These are phyloP conservation scores for Tribonema minus DNA, from an alignment of 108 stramenopile species.

Conservation along the genomic window DNA sequence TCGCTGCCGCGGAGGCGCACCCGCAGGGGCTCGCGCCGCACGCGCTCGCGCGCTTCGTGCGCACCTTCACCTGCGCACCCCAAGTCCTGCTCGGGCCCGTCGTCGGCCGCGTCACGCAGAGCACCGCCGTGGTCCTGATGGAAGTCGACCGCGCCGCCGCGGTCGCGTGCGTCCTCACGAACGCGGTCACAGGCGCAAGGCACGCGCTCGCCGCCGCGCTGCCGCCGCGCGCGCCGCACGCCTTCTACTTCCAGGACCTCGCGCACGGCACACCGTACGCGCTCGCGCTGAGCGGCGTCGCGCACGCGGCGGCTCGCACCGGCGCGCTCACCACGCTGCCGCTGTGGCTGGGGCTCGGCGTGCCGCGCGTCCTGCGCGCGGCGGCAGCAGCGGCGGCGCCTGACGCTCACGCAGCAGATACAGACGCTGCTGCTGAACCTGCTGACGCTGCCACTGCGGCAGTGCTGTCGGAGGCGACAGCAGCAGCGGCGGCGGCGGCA, in stretches of 20 bases:
- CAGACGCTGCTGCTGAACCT: too few relatives aligned
- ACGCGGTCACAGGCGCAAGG: slow-evolving; percentile 1
- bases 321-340: slow-evolving; percentile 26
- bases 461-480: too few relatives aligned
- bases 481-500: neutral
- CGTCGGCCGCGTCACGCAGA: slow-evolving; percentile 22
- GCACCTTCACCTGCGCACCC: neutral
- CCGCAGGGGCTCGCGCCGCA: slow-evolving; percentile 1
- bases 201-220: slow-evolving; percentile 12
- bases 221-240: neutral
- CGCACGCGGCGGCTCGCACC: slow-evolving; percentile 7
- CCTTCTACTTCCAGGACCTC: slow-evolving; percentile 19
- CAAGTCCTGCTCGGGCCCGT: slow-evolving; percentile 26
- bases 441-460: too few relatives aligned
- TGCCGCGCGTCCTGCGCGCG: too few relatives aligned
- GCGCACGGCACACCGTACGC: neutral
- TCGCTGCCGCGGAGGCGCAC: neutral
- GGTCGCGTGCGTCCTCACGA: slow-evolving; percentile 21
- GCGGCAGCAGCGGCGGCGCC: too few relatives aligned
- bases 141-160: slow-evolving; percentile 18
- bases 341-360: too few relatives aligned
- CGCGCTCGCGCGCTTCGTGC: slow-evolving; percentile 1
- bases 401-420: too few relatives aligned
- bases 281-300: slow-evolving; percentile 15
- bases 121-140: slow-evolving; percentile 16